Base-by-base conservation (phyloP, 495 filamentous ascomycete genomes). In the Aspergillus panamensis region DNA sequence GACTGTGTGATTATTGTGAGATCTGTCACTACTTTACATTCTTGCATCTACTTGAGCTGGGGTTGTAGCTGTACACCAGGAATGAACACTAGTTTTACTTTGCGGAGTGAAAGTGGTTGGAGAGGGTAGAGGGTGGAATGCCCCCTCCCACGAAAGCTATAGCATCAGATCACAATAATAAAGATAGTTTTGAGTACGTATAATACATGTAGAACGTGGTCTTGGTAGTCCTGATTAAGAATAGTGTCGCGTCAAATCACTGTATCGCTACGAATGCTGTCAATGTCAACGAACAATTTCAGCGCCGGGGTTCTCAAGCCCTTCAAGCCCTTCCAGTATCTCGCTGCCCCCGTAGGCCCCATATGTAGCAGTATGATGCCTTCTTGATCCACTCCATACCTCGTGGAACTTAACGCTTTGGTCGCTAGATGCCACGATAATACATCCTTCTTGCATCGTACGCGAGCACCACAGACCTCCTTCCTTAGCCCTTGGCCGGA, bases 401-500 rank as follows among this genome's bases (percentile, higher is more conserved):
- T 97, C 92, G 69, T 98, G 93, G 62, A 97, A 98, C 70, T 94
- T 92, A 68, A 98, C 89, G 64, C 86, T 95, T 68, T 90, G 87
- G 72, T 97, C 94, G 64, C 92, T 96, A 25, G 90, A 90, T 30
- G 93, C 95, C 51, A 98, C 88, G 35, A 96, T 89, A 59, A 98
- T 89, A 67, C 93, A 97, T 8, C 92, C 93, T 67, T 96, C 92
- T 61, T 88, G 81, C n/a, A 77, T 74, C 1, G 84, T 87, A 32
- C 88, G 80, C 8, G 67, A 66, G 44, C 78, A 79, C 80, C 80
- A 84, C 19, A 74, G 64, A 1, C 75, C 77, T 31, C 80, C 79
- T 62, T 80, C 75, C 54, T 80, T 78, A 29, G 76, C 69, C 50
- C 74, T 69, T 4, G 73, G 74, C 6, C 62, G 66, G 33, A 74